These are phyloP conservation scores for Corinectria fuckeliana DNA, from an alignment of 2,329 filamentous ascomycete species.

Conservation along the genomic window DNA sequence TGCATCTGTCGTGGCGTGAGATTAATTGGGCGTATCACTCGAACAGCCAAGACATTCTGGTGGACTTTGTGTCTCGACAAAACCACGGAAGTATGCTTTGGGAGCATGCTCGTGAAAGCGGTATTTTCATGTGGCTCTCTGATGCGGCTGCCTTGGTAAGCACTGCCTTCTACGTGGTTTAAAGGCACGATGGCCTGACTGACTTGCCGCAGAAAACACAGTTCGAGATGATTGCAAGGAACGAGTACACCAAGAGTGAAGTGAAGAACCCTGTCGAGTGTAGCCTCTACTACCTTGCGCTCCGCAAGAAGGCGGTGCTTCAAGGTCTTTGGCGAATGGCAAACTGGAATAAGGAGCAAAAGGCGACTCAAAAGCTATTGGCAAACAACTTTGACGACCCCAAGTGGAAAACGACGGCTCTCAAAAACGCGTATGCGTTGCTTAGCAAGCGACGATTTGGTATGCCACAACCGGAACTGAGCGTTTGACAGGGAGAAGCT, in stretches of 20 bases:
- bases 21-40: constrained; percentile 88
- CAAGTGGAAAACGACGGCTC: constrained; percentile 85
- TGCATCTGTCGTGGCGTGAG: constrained; percentile 76
- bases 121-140: constrained; percentile 93
- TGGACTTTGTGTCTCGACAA: constrained; percentile 81
- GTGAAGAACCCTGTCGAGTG: constrained; percentile 91
- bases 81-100: constrained; percentile 82
- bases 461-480: constrained; percentile 47
- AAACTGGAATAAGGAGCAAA: constrained; percentile 85
- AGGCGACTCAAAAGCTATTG: constrained; percentile 77
- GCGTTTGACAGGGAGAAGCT: constrained; percentile 21
- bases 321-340: constrained; percentile 96
- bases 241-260: constrained; percentile 89
- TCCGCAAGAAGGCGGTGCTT: constrained; percentile 88
- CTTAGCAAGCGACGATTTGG: constrained; percentile 89
- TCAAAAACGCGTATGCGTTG: constrained; percentile 96
- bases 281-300: constrained; percentile 87
- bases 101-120: constrained; percentile 84
- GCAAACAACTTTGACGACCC: constrained; percentile 90
- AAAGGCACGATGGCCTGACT: constrained; percentile 12
- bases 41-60: constrained; percentile 84
- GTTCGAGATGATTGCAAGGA: constrained; percentile 89
- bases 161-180: constrained; percentile 2
- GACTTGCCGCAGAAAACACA: constrained; percentile 56
- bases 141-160: constrained; percentile 78